These are phyloP conservation scores for Penicillium verhagenii DNA, from an alignment of 495 filamentous ascomycete genomes.

Conservation along the genomic window DNA sequence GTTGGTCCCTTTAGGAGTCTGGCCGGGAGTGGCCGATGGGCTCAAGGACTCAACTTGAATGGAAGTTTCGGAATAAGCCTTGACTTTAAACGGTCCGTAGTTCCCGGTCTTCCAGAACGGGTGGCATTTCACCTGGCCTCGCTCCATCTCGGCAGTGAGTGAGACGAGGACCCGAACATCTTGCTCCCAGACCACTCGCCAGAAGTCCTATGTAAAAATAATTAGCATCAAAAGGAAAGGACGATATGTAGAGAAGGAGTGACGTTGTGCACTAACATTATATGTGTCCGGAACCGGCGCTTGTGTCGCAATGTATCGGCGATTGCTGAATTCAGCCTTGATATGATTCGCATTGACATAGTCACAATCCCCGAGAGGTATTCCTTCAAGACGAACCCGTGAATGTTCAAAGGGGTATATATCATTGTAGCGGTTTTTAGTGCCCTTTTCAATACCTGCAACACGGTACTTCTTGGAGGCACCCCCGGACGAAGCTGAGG, in stretches of 20 bases:
- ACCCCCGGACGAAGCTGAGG: conserved; percentile 44
- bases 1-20: conserved; percentile 24
- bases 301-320: conserved; percentile 93
- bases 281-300: conserved; percentile 93
- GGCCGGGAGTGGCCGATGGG: conserved; percentile 5
- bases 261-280: conserved; percentile 57
- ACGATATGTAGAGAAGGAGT: not conserved
- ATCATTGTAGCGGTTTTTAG: conserved; percentile 95
- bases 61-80: conserved; percentile 73
- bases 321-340: conserved; percentile 72
- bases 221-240: not conserved
- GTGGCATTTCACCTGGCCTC: conserved; percentile 92
- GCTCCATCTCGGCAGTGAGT: conserved; percentile 92
- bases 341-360: conserved; percentile 95
- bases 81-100: conserved; percentile 79
- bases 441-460: conserved; percentile 90
- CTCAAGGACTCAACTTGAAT: conserved; percentile 63
- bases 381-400: conserved; percentile 73
- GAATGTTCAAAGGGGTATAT: conserved; percentile 97
- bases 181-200: conserved; percentile 96
- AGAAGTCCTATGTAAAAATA: conserved; percentile 81
- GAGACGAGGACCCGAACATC: conserved; percentile 93
- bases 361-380: conserved; percentile 74
- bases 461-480: conserved; percentile 52
- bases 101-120: conserved; percentile 82